Evolutionary conservation across 1,284 basidiomycete species (phyloP), one percentile per base, ranked within the genome.

Genomic region (Moesziomyces sp.): DNA sequence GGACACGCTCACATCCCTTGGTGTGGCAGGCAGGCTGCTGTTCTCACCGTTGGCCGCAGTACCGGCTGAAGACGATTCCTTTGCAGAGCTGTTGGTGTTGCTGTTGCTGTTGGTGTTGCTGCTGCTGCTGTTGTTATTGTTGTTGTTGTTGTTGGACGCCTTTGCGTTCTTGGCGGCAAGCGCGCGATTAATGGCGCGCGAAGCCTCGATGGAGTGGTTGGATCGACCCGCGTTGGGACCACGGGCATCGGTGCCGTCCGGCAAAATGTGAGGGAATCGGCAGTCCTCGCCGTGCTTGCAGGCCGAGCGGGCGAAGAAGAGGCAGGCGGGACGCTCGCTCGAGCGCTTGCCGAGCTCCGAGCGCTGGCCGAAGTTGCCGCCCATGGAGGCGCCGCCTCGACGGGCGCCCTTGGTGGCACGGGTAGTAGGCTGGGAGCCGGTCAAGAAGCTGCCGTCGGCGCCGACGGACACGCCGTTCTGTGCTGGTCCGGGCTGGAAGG

Each of bases 241-340:
- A 7, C 81, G 75, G 11, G 76, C 78, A 46, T 84, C 81, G 38
- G 80, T 77, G 52, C 82, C 82, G 50, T 84, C 81, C 1, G 81
- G 73, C 5, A 84, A 70, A 38, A 82, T 76, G 65, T 84, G 82
- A 5, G 82, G 82, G 76, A 83, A 84, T 30, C 74, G 77, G 63
- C 82, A 84, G 28, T 83, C 80, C 46, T 82, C 79, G 23, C 75
- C 77, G 46, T 81, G 80, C 58, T 75, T 76, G 74, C 82, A 83
- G 9, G 72, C 69, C 7, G 77, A 74, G n/a, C 71, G 72, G 8
- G 75, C 73, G 43, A 83, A 83, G 66, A 83, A 83, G 57, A 73
- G 69, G 59, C 82, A 83, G 4, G 81, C 74, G 8, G 82, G 80
- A 42, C 79, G 68, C 54, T 78, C 78, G n/a, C 52, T 53, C 30